Conservation (phyloP, 176 grass and related monocot species). For the Oryza brachyantha region DNA sequence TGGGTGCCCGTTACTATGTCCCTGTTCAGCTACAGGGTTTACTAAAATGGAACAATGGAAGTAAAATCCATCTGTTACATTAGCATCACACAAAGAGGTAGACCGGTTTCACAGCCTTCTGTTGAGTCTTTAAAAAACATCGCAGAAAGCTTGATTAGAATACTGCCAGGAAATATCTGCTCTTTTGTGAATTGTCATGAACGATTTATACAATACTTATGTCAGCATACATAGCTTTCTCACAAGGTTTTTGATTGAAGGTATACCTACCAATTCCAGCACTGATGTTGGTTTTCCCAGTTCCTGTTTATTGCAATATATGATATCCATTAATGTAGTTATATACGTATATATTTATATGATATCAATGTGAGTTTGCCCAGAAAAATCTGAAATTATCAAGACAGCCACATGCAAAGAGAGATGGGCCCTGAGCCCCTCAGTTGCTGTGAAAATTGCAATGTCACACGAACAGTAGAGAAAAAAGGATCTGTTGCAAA, state of each 20-base stretch:
- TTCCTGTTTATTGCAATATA: neutral
- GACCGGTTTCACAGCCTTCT: neutral
- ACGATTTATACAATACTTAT: neutral
- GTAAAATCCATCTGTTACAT: slow-evolving; percentile 10
- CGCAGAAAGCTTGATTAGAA: neutral
- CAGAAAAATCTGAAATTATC: neutral
- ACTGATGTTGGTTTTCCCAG: neutral
- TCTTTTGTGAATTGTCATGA: neutral
- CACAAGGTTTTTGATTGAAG: neutral
- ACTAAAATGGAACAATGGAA: slow-evolving; percentile 9
- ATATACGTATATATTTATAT: neutral
- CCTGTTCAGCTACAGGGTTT: neutral
- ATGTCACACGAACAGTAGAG: no score
- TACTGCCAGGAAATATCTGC: neutral
- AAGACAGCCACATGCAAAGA: neutral
- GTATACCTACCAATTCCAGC: neutral
- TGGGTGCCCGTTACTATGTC: neutral
- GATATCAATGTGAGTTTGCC: neutral
- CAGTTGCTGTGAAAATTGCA: no score
- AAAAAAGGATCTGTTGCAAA: no score
- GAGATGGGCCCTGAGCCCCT: no score
- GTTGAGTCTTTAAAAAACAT: neutral
- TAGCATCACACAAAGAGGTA: neutral
- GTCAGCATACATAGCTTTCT: neutral
- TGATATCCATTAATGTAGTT: slow-evolving; percentile 1